Evolutionary conservation across 1,284 basidiomycete genomes (phyloP), one percentile per base, ranked within the genome.

Genomic region (Abortiporus biennis): DNA sequence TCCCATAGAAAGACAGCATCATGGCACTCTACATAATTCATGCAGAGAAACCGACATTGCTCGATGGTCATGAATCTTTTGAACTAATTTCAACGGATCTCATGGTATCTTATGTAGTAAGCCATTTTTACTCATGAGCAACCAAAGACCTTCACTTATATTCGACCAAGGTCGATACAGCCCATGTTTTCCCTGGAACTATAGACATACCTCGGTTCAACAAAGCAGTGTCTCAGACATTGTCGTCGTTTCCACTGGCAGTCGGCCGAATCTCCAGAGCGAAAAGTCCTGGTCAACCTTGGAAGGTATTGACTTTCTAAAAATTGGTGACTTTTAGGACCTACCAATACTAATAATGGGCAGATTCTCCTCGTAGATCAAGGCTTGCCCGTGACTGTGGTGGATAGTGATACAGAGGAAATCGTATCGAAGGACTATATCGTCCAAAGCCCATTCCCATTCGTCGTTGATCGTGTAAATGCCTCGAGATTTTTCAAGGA

Each of bases 101-200:
- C n/a, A 34, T 34, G 19, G 6, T 6, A 15, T 6, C 32, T 15
- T 8, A 15, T 8, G n/a, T 17, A 17, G 32, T 34, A 6, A 34
- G 32, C 6, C 32, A 34, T 8, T 6, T n/a, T 9, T 9, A 9
- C 9, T 9, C 27, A 29, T 16, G n/a, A 8, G 15, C 6, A 8
- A 17, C 19, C 32, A 8, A 6, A 34, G n/a, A 17, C n/a, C n/a
- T 15, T 34, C n/a, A 34, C 32, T 13, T 15, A 8, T 8, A 15
- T 8, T 34, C 32, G 8, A 15, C 19, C 6, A 15, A 51, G 49
- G 44, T 51, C 22, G 45, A 49, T 21, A 51, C 47, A n/a, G 47
- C 43, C 3, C 47, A 51, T 23, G 20, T 51, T 21, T 31, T 51
- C 8, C 49, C 49, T 11, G 47, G 45, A 3, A 36, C 25, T 5